These are phyloP conservation scores for Cercospora citrullina DNA, from an alignment of 2,329 filamentous ascomycete genomes.

Conservation along the genomic window DNA sequence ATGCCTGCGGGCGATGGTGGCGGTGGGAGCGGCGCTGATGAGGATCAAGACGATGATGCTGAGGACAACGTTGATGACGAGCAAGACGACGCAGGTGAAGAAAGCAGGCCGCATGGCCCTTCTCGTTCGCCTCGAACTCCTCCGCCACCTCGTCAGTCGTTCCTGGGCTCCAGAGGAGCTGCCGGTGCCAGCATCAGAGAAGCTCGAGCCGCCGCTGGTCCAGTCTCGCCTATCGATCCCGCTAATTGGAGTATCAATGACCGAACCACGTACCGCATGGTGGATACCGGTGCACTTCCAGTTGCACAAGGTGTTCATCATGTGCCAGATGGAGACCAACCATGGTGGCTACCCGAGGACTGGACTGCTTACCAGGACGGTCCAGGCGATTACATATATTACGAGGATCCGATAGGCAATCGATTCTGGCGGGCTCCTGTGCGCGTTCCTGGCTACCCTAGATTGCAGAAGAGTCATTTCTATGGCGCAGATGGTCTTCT, in stretches of 20 bases:
- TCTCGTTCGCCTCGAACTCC: not conserved
- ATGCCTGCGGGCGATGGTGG: not conserved
- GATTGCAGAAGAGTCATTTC: not conserved
- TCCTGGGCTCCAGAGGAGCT: not conserved
- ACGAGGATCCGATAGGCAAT: not conserved
- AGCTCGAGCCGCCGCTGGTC: not conserved
- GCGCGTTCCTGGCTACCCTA: not conserved
- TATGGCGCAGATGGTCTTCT: conserved; percentile 4
- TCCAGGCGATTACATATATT: not conserved
- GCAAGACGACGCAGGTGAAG: not conserved
- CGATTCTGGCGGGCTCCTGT: not conserved
- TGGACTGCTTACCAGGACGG: not conserved
- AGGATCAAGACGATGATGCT: not conserved
- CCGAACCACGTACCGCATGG: not conserved
- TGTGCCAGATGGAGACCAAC: not conserved
- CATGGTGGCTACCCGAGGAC: not conserved
- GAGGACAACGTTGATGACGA: not conserved
- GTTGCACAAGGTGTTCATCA: not conserved
- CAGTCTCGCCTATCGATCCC: not conserved
- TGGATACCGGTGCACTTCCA: too few species aligned
- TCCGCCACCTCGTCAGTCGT: not conserved
- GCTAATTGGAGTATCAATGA: not conserved
- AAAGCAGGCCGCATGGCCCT: not conserved
- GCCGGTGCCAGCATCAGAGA: not conserved
- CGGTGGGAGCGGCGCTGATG: not conserved